A percentile compares a stretch with the other conserved stretches of the same genome.
Conservation (phyloP, 495 filamentous ascomycete species). For the Penicillium coffeae region DNA sequence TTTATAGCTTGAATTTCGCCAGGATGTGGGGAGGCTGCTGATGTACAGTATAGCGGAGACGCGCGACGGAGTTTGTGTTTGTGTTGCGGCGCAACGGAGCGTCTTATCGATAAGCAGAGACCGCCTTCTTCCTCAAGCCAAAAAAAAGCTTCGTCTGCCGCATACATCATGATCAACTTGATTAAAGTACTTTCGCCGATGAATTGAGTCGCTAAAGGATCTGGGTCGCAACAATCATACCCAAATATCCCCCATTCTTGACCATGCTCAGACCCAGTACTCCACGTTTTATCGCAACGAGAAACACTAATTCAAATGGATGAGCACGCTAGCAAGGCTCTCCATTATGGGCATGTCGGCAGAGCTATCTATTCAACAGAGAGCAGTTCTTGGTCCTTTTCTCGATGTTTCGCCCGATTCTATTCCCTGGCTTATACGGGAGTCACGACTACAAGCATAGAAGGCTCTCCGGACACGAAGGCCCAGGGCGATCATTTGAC, state of each 20-base stretch:
- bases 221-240: background rate
- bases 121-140: background rate
- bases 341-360: constrained; percentile 66
- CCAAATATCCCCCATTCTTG: constrained; percentile 14
- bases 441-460: constrained; percentile 27
- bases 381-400: constrained; percentile 54
- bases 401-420: constrained; percentile 30
- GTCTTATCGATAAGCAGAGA: constrained; percentile 19
- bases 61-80: constrained; percentile 13
- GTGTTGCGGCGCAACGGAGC: constrained; percentile 34
- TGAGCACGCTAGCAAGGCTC: constrained; percentile 50
- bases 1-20: background rate
- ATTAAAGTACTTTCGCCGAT: background rate
- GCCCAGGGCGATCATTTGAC: constrained; percentile 6
- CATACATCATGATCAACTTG: background rate
- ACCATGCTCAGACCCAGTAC: constrained; percentile 34
- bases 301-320: constrained; percentile 56
- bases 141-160: constrained; percentile 15
- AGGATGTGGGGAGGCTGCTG: background rate
- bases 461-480: constrained; percentile 16
- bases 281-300: constrained; percentile 25
- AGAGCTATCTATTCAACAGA: constrained; percentile 51
- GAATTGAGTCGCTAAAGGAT: background rate
- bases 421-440: constrained; percentile 32
- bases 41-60: constrained; percentile 1